A percentile compares a stretch with the other conserved stretches of the same genome.
These are phyloP conservation scores for Histomonas meleagridis DNA, from an alignment of 208 protist species.

Conservation along the genomic window DNA sequence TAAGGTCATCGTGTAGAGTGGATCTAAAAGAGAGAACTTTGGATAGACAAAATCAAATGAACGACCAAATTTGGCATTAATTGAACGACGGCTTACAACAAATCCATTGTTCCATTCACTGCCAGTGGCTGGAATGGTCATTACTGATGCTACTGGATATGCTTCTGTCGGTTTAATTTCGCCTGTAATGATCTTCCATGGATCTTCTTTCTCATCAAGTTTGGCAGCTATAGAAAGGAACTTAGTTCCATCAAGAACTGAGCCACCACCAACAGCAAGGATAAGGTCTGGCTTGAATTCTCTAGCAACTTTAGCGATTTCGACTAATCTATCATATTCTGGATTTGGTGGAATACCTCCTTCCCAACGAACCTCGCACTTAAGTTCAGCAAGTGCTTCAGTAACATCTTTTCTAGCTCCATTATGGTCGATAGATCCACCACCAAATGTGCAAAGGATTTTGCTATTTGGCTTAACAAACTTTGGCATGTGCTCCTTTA, in stretches of 20 bases:
- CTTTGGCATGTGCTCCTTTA: not conserved
- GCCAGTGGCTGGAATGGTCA: not conserved
- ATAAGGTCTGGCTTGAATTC: not conserved
- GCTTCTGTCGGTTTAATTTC: not conserved
- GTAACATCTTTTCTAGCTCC: not conserved
- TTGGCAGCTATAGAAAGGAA: not conserved
- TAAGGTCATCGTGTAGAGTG: not conserved
- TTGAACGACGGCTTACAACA: not conserved
- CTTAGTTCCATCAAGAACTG: not conserved
- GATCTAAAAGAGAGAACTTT: not conserved
- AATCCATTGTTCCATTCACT: not conserved
- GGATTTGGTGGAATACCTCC: slow-evolving; percentile 10
- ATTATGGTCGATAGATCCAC: slow-evolving; percentile 10
- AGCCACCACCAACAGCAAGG: not conserved
- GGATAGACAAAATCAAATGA: not conserved
- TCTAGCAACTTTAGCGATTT: not conserved
- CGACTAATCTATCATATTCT: not conserved
- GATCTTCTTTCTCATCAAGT: not conserved
- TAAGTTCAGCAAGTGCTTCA: not conserved
- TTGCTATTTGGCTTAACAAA: not conserved
- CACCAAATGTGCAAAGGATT: not conserved
- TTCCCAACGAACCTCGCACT: not conserved
- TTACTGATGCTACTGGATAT: not conserved
- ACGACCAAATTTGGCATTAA: not conserved
- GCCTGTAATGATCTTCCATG: not conserved